Evolutionary conservation across 2,329 filamentous ascomycete species (phyloP), one percentile per base, ranked within the genome.

Genomic region (Rosellinia necatrix): DNA sequence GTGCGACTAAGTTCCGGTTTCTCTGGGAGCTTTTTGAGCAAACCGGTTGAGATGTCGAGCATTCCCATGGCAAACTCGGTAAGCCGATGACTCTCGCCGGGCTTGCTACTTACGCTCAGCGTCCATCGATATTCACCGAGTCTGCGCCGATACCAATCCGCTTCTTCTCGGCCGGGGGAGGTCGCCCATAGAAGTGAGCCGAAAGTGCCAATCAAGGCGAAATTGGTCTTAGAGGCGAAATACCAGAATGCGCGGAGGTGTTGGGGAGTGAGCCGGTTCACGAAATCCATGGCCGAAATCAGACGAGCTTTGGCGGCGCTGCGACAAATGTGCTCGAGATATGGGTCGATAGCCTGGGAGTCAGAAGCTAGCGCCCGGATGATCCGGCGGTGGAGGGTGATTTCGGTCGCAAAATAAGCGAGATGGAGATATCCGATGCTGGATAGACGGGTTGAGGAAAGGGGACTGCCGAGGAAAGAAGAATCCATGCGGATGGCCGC

Each of bases 231-330:
- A 35, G 88, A 91, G 2, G 90, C 87, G 69, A 92, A 93, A 70
- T 90, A 92, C 93, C 93, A 97, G 75, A 97, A 97, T 0, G 91
- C 84, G n/a, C 88, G 86, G 25, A 97, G 81, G 67, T 97, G 92
- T 30, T 87, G 85, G 0, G 91, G 91, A 40, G 89, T 91, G 27
- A 97, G 83, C 0, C 93, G 88, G 74, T 97, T 97, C 66, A 96
- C 92, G 73, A 97, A 96, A 71, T 97, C 93, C 90, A 97, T 96
- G 61, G 92, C 92, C 19, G 90, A 96, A 69, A 97, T 96, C 29
- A 97, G 82, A 5, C 93, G 88, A 0, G 93, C 96, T 72, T 97
- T 97, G 49, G 93, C 93, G 3, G 93, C 93, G 54, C 88, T 92
- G 49, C 93, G 91, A 74, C 92, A 96, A 65, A 97, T 96, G 73